Conservation (phyloP, 1,284 basidiomycete species). For the Sanguinoderma infundibulare region DNA sequence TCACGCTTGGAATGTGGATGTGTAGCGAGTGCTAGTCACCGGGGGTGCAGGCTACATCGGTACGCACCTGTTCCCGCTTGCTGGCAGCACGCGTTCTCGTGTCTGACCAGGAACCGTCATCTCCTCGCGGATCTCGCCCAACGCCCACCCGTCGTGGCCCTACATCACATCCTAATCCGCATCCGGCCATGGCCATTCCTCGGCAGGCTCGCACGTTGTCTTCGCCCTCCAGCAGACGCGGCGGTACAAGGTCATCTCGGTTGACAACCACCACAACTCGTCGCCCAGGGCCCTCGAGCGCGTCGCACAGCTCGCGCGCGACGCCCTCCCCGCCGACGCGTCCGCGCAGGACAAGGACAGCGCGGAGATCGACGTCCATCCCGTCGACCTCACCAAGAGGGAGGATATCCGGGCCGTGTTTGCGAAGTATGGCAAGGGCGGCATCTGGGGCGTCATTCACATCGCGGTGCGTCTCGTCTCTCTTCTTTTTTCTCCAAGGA, state of each 20-base stretch:
- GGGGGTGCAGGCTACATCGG: conserved; percentile 89
- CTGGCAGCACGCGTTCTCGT: not conserved
- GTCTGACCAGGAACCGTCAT: conserved; percentile 6
- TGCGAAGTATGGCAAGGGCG: conserved; percentile 83
- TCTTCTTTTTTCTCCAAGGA: not conserved
- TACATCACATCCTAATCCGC: not conserved
- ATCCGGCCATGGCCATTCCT: not conserved
- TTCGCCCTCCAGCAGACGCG: conserved; percentile 86
- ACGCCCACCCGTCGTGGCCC: not conserved
- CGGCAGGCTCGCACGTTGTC: conserved; percentile 88
- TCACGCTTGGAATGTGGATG: conserved; percentile 6
- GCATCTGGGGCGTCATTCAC: conserved; percentile 98
- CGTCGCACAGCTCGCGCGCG: conserved; percentile 80
- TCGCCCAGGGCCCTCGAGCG: conserved; percentile 74
- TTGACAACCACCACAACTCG: conserved; percentile 95
- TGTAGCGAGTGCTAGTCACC: conserved; percentile 75
- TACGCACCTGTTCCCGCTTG: conserved; percentile 35
- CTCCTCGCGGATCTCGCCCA: conserved; percentile 4
- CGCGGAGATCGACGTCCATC: conserved; percentile 71
- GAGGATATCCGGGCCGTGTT: conserved; percentile 80
- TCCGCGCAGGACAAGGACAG: conserved; percentile 68
- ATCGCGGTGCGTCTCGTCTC: conserved; percentile 73
- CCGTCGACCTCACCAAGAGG: conserved; percentile 76
- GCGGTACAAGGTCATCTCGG: conserved; percentile 89
- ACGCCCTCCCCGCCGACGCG: conserved; percentile 66